A percentile compares a stretch with the other conserved stretches of the same genome.
These are phyloP conservation scores for Eucalyptus urophylla DNA, from an alignment of 345 rosid species.

Conservation along the genomic window DNA sequence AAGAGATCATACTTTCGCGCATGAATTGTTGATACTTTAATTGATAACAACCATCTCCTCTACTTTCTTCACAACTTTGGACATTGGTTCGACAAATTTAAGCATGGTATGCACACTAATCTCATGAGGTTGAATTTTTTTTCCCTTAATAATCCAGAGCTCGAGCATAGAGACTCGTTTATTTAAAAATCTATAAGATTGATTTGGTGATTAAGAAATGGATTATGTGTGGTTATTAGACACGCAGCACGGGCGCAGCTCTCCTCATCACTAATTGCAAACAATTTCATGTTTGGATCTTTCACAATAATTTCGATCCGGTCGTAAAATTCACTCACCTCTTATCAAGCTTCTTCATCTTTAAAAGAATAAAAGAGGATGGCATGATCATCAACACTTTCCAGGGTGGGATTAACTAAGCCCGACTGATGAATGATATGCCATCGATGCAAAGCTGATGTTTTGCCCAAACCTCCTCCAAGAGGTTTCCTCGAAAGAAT, in stretches of 20 bases:
- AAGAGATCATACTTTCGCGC: background rate
- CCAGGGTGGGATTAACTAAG: background rate
- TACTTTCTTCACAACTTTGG: background rate
- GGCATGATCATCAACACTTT: background rate
- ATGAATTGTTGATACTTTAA: background rate
- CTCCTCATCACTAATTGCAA: background rate
- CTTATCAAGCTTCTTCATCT: background rate
- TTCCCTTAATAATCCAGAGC: background rate
- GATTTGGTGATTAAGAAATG: background rate
- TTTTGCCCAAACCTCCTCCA: background rate
- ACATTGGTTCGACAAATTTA: accelerated
- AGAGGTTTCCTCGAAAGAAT: background rate
- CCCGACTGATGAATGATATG: background rate
- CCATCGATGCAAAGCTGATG: background rate
- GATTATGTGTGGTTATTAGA: accelerated
- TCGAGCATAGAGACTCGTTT: background rate
- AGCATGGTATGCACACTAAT: background rate
- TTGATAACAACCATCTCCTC: background rate
- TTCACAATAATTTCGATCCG: background rate
- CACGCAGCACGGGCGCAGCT: accelerated
- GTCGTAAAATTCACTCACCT: background rate
- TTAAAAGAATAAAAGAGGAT: background rate
- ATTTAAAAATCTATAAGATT: background rate
- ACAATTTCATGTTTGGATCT: background rate
- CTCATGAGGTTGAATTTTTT: background rate